These are phyloP conservation scores for Phascolomyces articulosus DNA, from an alignment of 371 early-diverging fungal genomes.

Conservation along the genomic window DNA sequence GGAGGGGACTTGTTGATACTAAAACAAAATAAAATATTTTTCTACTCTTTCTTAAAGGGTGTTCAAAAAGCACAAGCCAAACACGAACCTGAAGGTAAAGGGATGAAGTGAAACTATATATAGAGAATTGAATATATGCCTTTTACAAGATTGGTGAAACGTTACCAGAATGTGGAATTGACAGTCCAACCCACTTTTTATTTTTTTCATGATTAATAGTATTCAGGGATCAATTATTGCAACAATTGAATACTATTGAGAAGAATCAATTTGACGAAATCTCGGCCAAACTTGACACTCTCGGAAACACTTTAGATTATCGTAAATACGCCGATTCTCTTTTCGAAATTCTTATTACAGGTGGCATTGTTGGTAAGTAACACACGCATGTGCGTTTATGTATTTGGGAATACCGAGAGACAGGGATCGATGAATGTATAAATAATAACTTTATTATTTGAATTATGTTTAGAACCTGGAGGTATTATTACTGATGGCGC, in stretches of 20 bases:
- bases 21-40: too few species aligned
- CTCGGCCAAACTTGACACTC: slow-evolving; percentile 75
- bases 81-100: slow-evolving; percentile 44
- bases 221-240: slow-evolving; percentile 78
- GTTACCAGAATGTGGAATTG: too few species aligned
- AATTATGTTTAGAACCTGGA: slow-evolving; percentile 89
- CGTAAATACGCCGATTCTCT: slow-evolving; percentile 92
- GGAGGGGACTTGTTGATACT: too few species aligned
- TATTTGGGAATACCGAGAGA: background rate
- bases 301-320: slow-evolving; percentile 89
- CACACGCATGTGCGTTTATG: background rate
- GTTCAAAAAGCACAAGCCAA: slow-evolving; percentile 9
- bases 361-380: slow-evolving; percentile 80
- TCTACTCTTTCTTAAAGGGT: background rate
- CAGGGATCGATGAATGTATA: background rate
- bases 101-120: background rate
- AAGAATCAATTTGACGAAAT: slow-evolving; percentile 76
- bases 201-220: slow-evolving; percentile 30
- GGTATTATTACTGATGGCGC: slow-evolving; percentile 85
- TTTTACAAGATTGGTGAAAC: too few species aligned
- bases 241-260: slow-evolving; percentile 57
- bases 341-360: slow-evolving; percentile 90
- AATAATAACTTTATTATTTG: too few species aligned
- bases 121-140: too few species aligned
- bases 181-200: too few species aligned